These are phyloP conservation scores for Tricholoma bakamatsutake DNA, from an alignment of 768 basidiomycete genomes.

Conservation along the genomic window DNA sequence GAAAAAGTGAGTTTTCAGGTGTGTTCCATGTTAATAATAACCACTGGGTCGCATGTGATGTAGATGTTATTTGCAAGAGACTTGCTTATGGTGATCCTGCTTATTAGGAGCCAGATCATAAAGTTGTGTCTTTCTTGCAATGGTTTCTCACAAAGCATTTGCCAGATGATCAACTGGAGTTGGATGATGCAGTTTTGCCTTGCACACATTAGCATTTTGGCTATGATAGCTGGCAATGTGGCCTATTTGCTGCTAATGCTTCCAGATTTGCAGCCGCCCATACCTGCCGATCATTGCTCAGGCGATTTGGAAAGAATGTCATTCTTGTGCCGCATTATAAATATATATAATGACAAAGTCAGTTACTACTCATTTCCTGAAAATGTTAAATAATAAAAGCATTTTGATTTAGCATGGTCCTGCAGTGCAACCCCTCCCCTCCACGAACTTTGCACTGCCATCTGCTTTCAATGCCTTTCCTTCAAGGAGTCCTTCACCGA, in stretches of 20 bases:
- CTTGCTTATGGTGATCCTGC: slow-evolving; percentile 14
- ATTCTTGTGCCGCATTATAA: background rate
- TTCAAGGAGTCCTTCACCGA: too few relatives aligned
- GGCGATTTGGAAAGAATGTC: background rate
- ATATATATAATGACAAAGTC: background rate
- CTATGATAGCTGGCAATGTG: background rate
- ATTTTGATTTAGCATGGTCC: too few relatives aligned
- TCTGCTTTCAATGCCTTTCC: too few relatives aligned
- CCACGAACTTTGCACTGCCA: too few relatives aligned
- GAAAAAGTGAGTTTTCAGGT: slow-evolving; percentile 1
- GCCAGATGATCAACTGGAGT: background rate
- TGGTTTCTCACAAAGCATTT: slow-evolving; percentile 12
- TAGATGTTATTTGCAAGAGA: slow-evolving; percentile 2
- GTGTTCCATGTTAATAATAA: slow-evolving; percentile 16
- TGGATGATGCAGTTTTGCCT: background rate
- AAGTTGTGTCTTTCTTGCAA: slow-evolving; percentile 1
- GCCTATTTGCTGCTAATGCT: background rate
- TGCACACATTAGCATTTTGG: background rate
- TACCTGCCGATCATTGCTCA: background rate
- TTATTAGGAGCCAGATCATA: background rate
- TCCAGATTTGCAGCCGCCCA: background rate
- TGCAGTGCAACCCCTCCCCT: too few relatives aligned
- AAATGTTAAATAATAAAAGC: too few relatives aligned
- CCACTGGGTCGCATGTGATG: slow-evolving; percentile 14
- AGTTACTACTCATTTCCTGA: too few relatives aligned